Base-by-base conservation (phyloP, 1,139 yeast species). In the Arxiozyma slooffiae region DNA sequence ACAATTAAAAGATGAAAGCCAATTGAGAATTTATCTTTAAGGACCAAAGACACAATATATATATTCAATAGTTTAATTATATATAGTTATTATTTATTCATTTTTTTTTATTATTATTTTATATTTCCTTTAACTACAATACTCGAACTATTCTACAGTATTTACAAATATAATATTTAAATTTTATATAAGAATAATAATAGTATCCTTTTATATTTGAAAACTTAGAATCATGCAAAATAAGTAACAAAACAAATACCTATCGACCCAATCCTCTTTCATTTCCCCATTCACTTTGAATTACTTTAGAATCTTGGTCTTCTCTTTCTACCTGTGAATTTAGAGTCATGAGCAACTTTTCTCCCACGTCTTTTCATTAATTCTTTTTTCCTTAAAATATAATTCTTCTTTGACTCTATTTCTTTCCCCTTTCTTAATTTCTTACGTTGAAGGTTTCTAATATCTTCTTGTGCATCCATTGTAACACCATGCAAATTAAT, bases 261-360 rank as follows among this genome's bases (percentile, higher is more conserved):
- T 39, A 21, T 21, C 11, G 26, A 39, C 6, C 7, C 7, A 5
- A 39, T 22, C 1, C 2, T 16, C 23, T 17, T 42, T 26, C 16
- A 20, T 30, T 7, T 5, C 16, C 17, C 2, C 7, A 21, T 30
- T 34, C 8, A 14, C 3, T 9, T 11, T 42, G 34, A 9, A 9
- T 5, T 21, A 41, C 1, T 20, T 55, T 66, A 90, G 68, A 92
- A 92, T 60, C 86, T 77, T 22, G 95, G 82, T 59, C 85, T 80
- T 78, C 99, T 83, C 75, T 85, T 85, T 71, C 99, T 80, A 44
- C 95, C 98, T 3, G 97, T 87, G 69, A 83, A 92, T 67, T 85
- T 88, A 51, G 96, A 85, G 67, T 92, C 98, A 56, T 76, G 76
- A 3, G 97, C 96, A 17, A 90, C 97, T 44, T 72, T 74, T 66